Percentiles rank a stretch among this genome's conserved stretches.
phyloP scores from a whole-genome alignment of 2,329 filamentous ascomycete species.

The Lanzia echinophila region DNA sequence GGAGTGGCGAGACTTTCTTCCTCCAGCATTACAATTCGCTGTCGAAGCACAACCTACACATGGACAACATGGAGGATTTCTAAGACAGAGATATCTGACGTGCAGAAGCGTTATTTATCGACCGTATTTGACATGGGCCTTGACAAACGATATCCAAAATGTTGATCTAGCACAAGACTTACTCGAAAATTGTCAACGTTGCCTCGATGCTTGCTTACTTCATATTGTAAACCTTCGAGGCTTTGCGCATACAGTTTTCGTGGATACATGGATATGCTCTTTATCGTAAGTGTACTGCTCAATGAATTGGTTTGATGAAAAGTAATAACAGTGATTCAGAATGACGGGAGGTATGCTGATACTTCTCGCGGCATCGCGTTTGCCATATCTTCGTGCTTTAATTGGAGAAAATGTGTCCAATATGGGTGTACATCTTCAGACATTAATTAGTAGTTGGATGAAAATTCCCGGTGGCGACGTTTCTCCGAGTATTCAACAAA shows the following conservation, averaged over 20 bases:
- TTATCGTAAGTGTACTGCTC: conserved; percentile 38
- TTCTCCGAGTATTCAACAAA: conserved; percentile 42
- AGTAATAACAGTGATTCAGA: conserved; percentile 22
- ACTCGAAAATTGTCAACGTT: conserved; percentile 37
- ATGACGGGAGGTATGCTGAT: conserved; percentile 46
- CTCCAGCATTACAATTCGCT: conserved; percentile 37
- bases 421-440: conserved; percentile 37
- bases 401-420: conserved; percentile 35
- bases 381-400: conserved; percentile 33
- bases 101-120: conserved; percentile 47
- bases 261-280: conserved; percentile 50
- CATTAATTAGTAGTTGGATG: conserved; percentile 39
- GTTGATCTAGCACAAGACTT: conserved; percentile 21
- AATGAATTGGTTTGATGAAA: background rate
- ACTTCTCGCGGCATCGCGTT: conserved; percentile 38
- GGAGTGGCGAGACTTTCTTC: conserved; percentile 42
- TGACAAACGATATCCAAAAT: conserved; percentile 21
- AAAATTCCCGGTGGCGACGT: conserved; percentile 31
- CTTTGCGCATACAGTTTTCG: conserved; percentile 43
- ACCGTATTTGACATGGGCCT: conserved; percentile 43
- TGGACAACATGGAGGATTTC: conserved; percentile 41
- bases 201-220: conserved; percentile 41
- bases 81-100: conserved; percentile 45
- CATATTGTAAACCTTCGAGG: conserved; percentile 43
- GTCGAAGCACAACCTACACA: conserved; percentile 29